Base-by-base conservation (phyloP, 495 filamentous ascomycete species). In the Aspergillus asperescens region DNA sequence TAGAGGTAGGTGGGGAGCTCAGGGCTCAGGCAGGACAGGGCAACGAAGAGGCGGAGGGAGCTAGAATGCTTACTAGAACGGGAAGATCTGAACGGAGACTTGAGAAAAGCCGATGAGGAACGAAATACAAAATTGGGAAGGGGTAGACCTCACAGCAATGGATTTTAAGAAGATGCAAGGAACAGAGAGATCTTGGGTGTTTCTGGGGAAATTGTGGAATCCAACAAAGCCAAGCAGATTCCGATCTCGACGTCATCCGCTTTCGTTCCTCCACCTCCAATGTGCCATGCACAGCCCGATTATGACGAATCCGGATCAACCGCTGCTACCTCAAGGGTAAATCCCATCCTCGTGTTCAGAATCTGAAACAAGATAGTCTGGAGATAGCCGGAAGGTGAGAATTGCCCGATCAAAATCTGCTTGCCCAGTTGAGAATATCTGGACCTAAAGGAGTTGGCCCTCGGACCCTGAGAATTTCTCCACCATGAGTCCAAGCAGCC, bases 181-280 rank as follows among this genome's bases (percentile, higher is more conserved):
- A 29, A 35, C 27, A n/a, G 24, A 29, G 22, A n/a, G 34, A 25
- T 37, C n/a, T 38, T 25, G 37, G 54, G 34, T 48, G 55, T 48
- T n/a, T 37, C 34, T 55, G 28, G 46, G 43, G 27, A 34, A 34
- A 46, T 34, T 46, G 12, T 20, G 2, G 9, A 32, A 16, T 32
- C 51, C 4, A 25, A 47, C 12, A 2, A 13, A 39, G 51, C 24
- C 43, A 45, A 39, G 23, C 42, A 44, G 29, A 24, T 24, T 54
- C 23, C 51, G 51, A 54, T 47, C 51, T 31, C 56, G 40, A 54
- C 52, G 51, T 59, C 56, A 54, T 55, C 22, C 4, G 15, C 42
- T 9, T 16, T 23, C 18, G 7, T 50, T 45, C 22, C 31, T n/a
- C 39, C 16, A 24, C 34, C 34, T 18, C 31, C n/a, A 9, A 32